Conservation (phyloP, 1,284 basidiomycete genomes). For the Cryptococcus floricola region DNA sequence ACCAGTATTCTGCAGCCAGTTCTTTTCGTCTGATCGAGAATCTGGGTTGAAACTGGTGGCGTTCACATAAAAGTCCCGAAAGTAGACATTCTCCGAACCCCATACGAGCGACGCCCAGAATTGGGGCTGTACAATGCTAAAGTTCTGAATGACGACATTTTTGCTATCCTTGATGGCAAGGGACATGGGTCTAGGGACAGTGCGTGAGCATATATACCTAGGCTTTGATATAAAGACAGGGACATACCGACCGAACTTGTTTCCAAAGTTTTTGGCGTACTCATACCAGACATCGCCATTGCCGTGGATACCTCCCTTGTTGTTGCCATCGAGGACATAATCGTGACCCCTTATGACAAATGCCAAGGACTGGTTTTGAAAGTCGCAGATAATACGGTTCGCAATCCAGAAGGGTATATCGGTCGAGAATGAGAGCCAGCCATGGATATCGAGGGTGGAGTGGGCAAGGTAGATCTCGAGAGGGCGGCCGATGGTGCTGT, state of each 20-base stretch:
- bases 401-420: slow-evolving; percentile 63
- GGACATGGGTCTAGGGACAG: slow-evolving; percentile 55
- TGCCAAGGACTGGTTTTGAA: slow-evolving; percentile 61
- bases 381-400: slow-evolving; percentile 57
- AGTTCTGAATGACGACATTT: slow-evolving; percentile 55
- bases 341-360: slow-evolving; percentile 61
- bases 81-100: slow-evolving; percentile 54
- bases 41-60: slow-evolving; percentile 59
- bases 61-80: slow-evolving; percentile 56
- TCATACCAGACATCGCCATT: slow-evolving; percentile 60
- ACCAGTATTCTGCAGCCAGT: slow-evolving; percentile 58
- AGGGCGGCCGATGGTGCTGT: slow-evolving; percentile 14
- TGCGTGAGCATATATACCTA: background rate
- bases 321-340: slow-evolving; percentile 60
- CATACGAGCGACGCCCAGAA: slow-evolving; percentile 65
- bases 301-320: slow-evolving; percentile 61
- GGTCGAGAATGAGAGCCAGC: slow-evolving; percentile 59
- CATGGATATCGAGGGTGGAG: slow-evolving; percentile 57
- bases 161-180: slow-evolving; percentile 57
- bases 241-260: slow-evolving; percentile 56
- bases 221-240: background rate
- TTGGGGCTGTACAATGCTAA: slow-evolving; percentile 59
- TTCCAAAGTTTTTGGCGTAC: slow-evolving; percentile 50
- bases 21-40: slow-evolving; percentile 16
- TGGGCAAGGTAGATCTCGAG: slow-evolving; percentile 50